Conservation (phyloP, 306 rosid genomes). For the Hippophae rhamnoides region DNA sequence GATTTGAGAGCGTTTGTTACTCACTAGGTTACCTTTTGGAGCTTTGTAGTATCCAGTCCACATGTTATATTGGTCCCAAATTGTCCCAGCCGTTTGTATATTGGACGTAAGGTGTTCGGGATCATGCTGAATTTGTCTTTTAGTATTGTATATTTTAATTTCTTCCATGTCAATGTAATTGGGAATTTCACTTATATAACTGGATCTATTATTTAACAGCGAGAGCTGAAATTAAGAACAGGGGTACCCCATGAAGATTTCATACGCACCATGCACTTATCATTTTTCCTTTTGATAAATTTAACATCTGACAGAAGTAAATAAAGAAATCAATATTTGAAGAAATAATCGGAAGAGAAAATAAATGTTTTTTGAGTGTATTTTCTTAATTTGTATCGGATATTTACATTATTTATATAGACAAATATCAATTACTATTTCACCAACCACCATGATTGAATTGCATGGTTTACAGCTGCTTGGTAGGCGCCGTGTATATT, state of each 20-base stretch:
- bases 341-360: too few relatives aligned
- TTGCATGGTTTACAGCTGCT: too few relatives aligned
- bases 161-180: background rate
- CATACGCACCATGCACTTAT: conserved; percentile 81
- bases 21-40: background rate
- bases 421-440: too few relatives aligned
- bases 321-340: too few relatives aligned
- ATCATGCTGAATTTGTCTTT: background rate
- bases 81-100: too few relatives aligned
- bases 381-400: too few relatives aligned
- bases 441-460: too few relatives aligned
- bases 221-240: conserved; percentile 82
- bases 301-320: background rate
- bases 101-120: too few relatives aligned
- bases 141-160: conserved; percentile 2
- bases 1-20: background rate
- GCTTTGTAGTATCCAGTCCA: background rate
- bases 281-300: conserved; percentile 17
- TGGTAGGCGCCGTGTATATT: too few relatives aligned
- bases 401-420: too few relatives aligned
- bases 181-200: conserved; percentile 10
- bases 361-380: too few relatives aligned
- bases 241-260: conserved; percentile 97
- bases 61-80: too few relatives aligned
- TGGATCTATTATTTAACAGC: conserved; percentile 34